Evolutionary conservation across 2,329 filamentous ascomycete species (phyloP).

Genomic region (Mycocentrospora acerina): DNA sequence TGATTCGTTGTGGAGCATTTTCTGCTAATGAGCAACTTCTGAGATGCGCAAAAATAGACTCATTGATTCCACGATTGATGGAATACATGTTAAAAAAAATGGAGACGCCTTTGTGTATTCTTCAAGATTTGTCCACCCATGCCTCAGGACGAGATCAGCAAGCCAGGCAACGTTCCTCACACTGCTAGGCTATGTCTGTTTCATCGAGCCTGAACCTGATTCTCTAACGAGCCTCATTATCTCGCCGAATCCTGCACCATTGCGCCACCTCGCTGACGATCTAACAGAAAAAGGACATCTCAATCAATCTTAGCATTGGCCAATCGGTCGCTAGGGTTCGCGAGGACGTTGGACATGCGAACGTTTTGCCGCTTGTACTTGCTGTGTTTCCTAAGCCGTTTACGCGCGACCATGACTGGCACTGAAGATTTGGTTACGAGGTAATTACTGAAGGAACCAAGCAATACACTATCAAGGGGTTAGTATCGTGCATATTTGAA

Average conservation of each 20-base stretch:
- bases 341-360: constrained; percentile 79
- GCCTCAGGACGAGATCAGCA: constrained; percentile 2
- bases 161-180: constrained; percentile 18
- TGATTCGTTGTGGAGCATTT: constrained; percentile 17
- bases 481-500: constrained; percentile 16
- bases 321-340: constrained; percentile 66
- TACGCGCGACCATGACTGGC: constrained; percentile 96
- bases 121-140: too few species aligned
- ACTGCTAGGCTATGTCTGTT: constrained; percentile 37
- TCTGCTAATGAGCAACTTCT: constrained; percentile 16
- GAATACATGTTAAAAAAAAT: constrained; percentile 10
- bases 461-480: constrained; percentile 67
- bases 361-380: constrained; percentile 73
- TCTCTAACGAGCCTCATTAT: constrained; percentile 8
- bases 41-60: constrained; percentile 11
- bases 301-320: constrained; percentile 75
- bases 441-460: constrained; percentile 97
- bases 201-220: constrained; percentile 25
- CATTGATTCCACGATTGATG: constrained; percentile 9
- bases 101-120: constrained; percentile 6
- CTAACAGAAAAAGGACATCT: constrained; percentile 24
- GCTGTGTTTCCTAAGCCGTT: constrained; percentile 82
- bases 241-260: constrained; percentile 21
- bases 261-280: too few species aligned
- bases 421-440: constrained; percentile 95